Evolutionary conservation across 352 stramenopile genomes (phyloP).

Genomic region (Phytophthora sp.): DNA sequence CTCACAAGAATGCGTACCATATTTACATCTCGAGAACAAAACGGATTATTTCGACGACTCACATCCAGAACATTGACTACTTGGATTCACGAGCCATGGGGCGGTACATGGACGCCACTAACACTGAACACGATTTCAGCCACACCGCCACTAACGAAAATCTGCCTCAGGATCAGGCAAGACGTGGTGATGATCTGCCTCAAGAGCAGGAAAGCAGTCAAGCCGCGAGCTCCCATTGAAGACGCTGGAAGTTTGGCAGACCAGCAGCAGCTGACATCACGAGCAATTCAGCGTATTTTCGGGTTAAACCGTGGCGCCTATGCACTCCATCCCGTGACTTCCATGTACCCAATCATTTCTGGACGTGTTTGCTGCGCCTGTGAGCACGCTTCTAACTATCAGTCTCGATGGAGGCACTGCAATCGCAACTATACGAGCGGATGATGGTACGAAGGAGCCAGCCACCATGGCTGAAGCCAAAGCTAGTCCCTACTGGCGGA

Average conservation of each 20-base stretch:
- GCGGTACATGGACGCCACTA: background rate
- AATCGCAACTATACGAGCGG: too few relatives aligned
- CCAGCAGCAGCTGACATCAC: background rate
- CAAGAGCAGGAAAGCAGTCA: background rate
- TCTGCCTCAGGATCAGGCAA: background rate
- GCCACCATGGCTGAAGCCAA: too few relatives aligned
- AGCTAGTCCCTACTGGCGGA: background rate
- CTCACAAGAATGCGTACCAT: slow-evolving; percentile 3
- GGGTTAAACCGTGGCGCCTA: background rate
- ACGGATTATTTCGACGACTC: background rate
- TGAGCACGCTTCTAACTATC: too few relatives aligned
- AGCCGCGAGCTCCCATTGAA: background rate
- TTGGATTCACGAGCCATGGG: background rate
- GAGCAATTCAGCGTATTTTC: background rate
- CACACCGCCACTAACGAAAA: too few relatives aligned
- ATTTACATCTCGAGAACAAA: slow-evolving; percentile 9
- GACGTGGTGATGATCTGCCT: background rate
- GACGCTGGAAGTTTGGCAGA: background rate
- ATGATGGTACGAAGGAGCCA: too few relatives aligned
- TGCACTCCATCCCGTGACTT: background rate
- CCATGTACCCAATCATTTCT: slow-evolving; percentile 2
- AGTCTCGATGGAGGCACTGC: too few relatives aligned
- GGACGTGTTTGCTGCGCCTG: background rate
- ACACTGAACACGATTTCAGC: background rate
- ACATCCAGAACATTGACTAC: slow-evolving; percentile 4